Percentiles rank a stretch among this genome's conserved stretches.
These are phyloP conservation scores for Bacterosira constricta DNA, from an alignment of 108 stramenopile species.

Conservation along the genomic window DNA sequence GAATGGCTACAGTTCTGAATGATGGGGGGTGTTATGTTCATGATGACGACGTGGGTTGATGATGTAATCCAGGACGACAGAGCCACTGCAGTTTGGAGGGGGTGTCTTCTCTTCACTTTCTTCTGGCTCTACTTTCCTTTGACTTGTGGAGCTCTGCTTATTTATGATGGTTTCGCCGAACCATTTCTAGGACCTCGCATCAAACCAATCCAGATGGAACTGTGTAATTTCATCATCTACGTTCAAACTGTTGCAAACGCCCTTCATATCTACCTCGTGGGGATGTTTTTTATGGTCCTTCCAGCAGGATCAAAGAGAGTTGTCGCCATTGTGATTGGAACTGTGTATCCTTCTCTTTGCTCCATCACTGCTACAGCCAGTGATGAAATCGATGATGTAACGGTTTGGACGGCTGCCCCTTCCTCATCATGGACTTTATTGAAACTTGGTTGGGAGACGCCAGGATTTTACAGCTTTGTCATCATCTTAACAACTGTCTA, in stretches of 20 bases:
- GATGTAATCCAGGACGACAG: conserved; percentile 19
- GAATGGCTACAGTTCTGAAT: conserved; percentile 43
- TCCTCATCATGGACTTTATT: conserved; percentile 50
- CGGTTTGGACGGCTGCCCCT: conserved; percentile 46
- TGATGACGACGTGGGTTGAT: conserved; percentile 38
- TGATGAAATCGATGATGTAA: conserved; percentile 49
- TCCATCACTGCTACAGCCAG: conserved; percentile 48
- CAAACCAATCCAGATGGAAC: too few relatives aligned
- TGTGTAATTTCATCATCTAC: too few relatives aligned
- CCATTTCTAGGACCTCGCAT: conserved; percentile 42
- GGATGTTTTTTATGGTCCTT: conserved; percentile 56
- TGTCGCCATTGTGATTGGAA: conserved; percentile 51
- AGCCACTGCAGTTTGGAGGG: conserved; percentile 22
- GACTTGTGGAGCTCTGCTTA: conserved; percentile 48
- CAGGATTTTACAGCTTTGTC: conserved; percentile 57
- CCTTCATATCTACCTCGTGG: conserved; percentile 51
- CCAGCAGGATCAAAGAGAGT: conserved; percentile 50
- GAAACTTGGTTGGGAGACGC: conserved; percentile 57
- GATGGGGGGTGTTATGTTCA: conserved; percentile 30
- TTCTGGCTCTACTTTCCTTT: conserved; percentile 55
- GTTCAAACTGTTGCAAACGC: conserved; percentile 40
- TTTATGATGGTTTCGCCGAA: conserved; percentile 40
- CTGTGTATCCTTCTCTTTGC: conserved; percentile 51
- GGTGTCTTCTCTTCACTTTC: conserved; percentile 25
- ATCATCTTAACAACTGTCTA: conserved; percentile 49